Conservation (phyloP, 176 grass and related monocot species). For the Tillandsia leiboldiana region DNA sequence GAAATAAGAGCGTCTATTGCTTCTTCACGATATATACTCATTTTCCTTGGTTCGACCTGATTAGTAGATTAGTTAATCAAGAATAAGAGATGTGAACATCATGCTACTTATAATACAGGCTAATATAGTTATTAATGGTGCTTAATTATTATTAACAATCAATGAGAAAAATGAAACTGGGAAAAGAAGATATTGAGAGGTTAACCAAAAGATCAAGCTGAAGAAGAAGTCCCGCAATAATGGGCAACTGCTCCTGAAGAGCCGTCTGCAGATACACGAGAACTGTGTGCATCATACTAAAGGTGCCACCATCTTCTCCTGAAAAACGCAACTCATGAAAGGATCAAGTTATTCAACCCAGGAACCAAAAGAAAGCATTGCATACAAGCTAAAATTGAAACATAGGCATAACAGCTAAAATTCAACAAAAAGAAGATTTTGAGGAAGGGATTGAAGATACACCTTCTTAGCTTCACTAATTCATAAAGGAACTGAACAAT, state of each 20-base stretch:
- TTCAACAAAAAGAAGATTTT: background rate
- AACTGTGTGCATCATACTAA: conserved; percentile 63
- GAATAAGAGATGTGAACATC: background rate
- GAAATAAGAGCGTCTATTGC: conserved; percentile 28
- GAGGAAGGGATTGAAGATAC: background rate
- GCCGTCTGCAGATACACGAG: conserved; percentile 51
- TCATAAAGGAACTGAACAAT: conserved; percentile 49
- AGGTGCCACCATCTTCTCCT: conserved; percentile 41
- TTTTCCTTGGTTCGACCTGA: conserved; percentile 59
- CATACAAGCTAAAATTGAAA: background rate
- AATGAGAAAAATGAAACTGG: background rate
- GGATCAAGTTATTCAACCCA: background rate
- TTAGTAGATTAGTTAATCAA: background rate
- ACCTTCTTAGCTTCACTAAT: conserved; percentile 47
- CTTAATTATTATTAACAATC: background rate
- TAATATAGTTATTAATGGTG: background rate
- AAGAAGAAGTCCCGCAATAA: conserved; percentile 52
- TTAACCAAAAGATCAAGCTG: conserved; percentile 58
- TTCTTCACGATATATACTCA: conserved; percentile 62
- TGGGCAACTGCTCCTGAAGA: conserved; percentile 35
- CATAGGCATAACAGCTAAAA: background rate
- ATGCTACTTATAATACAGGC: too few species aligned
- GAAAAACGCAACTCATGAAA: background rate
- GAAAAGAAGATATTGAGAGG: background rate
- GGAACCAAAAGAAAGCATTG: background rate